Evolutionary conservation across 2,329 filamentous ascomycete species (phyloP).

Genomic region (Westerdykella aurantiaca): DNA sequence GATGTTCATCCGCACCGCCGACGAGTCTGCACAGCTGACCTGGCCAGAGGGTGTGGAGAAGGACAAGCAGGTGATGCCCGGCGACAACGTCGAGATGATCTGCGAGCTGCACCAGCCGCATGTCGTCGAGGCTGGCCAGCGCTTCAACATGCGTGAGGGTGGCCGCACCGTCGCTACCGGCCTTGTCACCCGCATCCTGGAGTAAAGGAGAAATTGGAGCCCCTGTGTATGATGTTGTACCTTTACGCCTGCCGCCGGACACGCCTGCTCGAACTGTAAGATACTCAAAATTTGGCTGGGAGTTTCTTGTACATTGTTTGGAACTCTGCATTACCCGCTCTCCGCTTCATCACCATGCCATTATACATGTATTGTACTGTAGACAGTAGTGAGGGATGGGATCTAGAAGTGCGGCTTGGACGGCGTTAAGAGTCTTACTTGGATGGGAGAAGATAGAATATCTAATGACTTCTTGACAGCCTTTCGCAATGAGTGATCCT

Average conservation of each 20-base stretch:
- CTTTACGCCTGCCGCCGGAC: background rate
- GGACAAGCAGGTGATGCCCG: conserved; percentile 88
- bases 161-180: conserved; percentile 54
- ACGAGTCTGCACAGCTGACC: conserved; percentile 66
- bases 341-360: background rate
- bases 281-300: background rate
- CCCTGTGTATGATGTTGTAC: background rate
- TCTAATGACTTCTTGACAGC: background rate
- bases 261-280: background rate
- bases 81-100: conserved; percentile 98
- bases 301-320: background rate
- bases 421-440: background rate
- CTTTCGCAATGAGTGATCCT: background rate
- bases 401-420: background rate
- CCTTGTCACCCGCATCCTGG: conserved; percentile 35
- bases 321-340: background rate
- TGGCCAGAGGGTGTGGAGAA: conserved; percentile 84
- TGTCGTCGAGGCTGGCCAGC: conserved; percentile 84
- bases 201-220: conserved; percentile 15
- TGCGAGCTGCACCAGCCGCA: conserved; percentile 78
- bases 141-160: conserved; percentile 98
- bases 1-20: conserved; percentile 88
- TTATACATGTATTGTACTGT: background rate
- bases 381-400: background rate
- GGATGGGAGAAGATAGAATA: background rate